Conservation (phyloP, 2,329 filamentous ascomycete genomes). For the Claviceps maximensis region DNA sequence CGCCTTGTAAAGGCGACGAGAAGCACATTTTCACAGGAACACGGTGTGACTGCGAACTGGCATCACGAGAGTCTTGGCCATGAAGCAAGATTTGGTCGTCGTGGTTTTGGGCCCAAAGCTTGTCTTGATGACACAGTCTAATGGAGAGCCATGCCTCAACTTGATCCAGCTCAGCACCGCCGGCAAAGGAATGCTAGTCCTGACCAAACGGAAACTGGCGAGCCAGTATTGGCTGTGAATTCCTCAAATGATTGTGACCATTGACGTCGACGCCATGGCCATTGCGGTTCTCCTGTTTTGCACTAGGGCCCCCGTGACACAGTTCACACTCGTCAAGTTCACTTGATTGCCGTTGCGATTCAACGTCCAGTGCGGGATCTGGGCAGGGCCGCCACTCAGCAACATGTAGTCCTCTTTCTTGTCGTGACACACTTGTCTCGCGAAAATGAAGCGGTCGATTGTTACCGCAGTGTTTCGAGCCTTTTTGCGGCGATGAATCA, state of each 20-base stretch:
- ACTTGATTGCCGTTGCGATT: slow-evolving; percentile 16
- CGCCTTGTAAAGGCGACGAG: background rate
- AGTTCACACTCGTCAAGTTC: slow-evolving; percentile 25
- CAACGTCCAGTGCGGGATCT: slow-evolving; percentile 20
- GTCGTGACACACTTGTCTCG: slow-evolving; percentile 10
- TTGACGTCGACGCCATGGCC: background rate
- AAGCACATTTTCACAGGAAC: background rate
- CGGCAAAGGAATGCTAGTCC: slow-evolving; percentile 4
- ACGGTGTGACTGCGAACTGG: background rate
- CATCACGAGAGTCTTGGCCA: background rate
- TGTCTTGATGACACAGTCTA: background rate
- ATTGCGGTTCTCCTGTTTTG: slow-evolving; percentile 16
- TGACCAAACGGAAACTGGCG: background rate
- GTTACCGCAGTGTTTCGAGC: slow-evolving; percentile 18
- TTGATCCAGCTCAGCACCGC: background rate
- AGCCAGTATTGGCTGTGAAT: background rate
- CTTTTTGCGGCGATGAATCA: slow-evolving; percentile 16
- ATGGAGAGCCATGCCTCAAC: background rate
- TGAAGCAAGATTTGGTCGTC: background rate
- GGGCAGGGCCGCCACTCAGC: slow-evolving; percentile 10
- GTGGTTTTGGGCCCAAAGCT: background rate
- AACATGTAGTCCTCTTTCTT: background rate
- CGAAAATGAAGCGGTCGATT: slow-evolving; percentile 16
- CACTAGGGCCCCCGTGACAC: slow-evolving; percentile 9
- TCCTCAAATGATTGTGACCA: background rate